Evolutionary conservation across 768 basidiomycete species (phyloP).

Genomic region (Lactarius deliciosus): DNA sequence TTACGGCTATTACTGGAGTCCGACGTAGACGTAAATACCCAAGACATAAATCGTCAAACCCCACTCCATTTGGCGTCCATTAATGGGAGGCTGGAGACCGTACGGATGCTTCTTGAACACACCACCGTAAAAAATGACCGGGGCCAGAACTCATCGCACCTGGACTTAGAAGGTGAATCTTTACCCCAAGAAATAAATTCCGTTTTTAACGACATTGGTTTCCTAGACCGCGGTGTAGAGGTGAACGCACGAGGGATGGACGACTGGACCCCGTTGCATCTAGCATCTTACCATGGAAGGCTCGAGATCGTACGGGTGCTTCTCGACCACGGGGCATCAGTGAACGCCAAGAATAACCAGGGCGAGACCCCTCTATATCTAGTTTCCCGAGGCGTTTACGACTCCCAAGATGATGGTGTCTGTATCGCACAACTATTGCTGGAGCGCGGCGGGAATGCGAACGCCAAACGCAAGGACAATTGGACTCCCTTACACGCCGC

Average conservation of each 20-base stretch:
- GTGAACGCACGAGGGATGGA: neutral
- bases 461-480: neutral
- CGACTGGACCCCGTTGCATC: neutral
- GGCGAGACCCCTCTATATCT: neutral
- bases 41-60: neutral
- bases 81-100: neutral
- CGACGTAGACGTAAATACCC: neutral
- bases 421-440: neutral
- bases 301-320: neutral
- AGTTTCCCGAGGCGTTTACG: neutral
- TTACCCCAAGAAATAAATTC: neutral
- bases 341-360: neutral
- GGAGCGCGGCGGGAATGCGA: neutral
- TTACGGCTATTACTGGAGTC: neutral
- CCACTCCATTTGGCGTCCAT: neutral
- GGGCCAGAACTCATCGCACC: neutral
- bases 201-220: neutral
- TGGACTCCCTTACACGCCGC: neutral
- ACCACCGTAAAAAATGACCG: neutral
- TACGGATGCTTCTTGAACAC: neutral
- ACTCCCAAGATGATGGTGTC: neutral
- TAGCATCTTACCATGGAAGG: neutral
- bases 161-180: neutral
- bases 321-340: neutral
- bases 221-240: neutral